Evolutionary conservation across 768 basidiomycete genomes (phyloP).

Genomic region (Panaeolus papilionaceus): DNA sequence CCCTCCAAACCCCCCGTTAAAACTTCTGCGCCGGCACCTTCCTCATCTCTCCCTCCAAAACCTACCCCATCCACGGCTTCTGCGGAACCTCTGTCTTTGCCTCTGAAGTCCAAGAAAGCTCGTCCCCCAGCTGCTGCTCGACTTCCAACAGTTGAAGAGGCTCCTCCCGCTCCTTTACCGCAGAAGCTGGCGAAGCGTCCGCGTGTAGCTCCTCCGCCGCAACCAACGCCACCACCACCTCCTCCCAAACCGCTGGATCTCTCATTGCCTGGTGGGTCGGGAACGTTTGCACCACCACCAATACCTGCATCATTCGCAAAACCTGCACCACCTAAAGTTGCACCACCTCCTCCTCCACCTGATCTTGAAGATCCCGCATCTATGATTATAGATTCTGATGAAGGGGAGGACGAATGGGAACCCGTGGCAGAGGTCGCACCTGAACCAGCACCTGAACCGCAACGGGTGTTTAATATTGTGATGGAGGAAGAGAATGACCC

Average conservation of each 20-base stretch:
- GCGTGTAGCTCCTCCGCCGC: constrained; percentile 27
- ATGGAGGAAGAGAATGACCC: constrained; percentile 41
- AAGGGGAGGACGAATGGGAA: constrained; percentile 55
- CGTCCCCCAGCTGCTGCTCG: constrained; percentile 12
- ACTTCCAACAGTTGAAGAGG: background rate
- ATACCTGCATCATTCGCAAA: constrained; percentile 26
- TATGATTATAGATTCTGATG: constrained; percentile 14
- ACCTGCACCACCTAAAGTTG: constrained; percentile 21
- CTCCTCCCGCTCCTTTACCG: background rate
- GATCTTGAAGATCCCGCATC: constrained; percentile 26
- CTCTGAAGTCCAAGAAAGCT: constrained; percentile 21
- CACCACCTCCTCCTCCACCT: constrained; percentile 29
- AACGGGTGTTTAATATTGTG: constrained; percentile 20
- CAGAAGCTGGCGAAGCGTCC: background rate
- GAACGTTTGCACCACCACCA: constrained; percentile 28
- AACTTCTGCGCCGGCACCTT: constrained; percentile 15
- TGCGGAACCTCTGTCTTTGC: constrained; percentile 23
- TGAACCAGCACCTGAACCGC: background rate
- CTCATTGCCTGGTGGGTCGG: constrained; percentile 44
- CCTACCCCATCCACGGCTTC: constrained; percentile 26
- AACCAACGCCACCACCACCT: constrained; percentile 27
- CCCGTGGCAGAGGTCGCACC: constrained; percentile 35
- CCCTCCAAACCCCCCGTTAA: constrained; percentile 26
- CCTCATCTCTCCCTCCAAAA: constrained; percentile 28
- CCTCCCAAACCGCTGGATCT: constrained; percentile 31